Evolutionary conservation across 257 asterid species (phyloP).

Genomic region (Cruciata laevipes): DNA sequence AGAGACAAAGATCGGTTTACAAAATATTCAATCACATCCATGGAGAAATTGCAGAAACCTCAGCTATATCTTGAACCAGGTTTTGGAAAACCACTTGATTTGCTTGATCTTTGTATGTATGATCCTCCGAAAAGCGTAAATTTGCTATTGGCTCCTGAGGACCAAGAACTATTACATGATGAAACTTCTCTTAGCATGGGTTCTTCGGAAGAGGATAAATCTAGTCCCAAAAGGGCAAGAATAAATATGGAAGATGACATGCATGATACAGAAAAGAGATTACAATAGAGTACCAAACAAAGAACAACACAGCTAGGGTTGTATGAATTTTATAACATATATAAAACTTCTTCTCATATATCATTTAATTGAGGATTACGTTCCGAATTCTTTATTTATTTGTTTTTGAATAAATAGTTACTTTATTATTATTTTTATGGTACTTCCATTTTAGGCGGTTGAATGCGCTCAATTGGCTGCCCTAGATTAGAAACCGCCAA

Average conservation of each 20-base stretch:
- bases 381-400: too few species aligned
- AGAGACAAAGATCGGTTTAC: constrained; percentile 90
- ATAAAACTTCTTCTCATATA: too few species aligned
- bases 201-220: constrained; percentile 33
- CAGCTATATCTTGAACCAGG: constrained; percentile 88
- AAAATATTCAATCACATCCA: constrained; percentile 65
- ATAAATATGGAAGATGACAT: constrained; percentile 33
- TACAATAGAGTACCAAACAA: constrained; percentile 36
- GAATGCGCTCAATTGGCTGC: too few species aligned
- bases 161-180: constrained; percentile 83
- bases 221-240: constrained; percentile 39
- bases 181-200: constrained; percentile 74
- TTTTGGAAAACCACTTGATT: constrained; percentile 92
- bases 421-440: too few species aligned
- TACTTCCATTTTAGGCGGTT: too few species aligned
- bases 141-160: constrained; percentile 73
- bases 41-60: constrained; percentile 95
- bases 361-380: too few species aligned
- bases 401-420: too few species aligned
- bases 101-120: constrained; percentile 86
- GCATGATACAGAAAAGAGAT: constrained; percentile 48
- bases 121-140: constrained; percentile 76
- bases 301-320: background rate
- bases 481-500: too few species aligned
- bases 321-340: too few species aligned